Evolutionary conservation across 2,329 filamentous ascomycete species (phyloP).

Genomic region (Hymenotorrendiella dingleyae): DNA sequence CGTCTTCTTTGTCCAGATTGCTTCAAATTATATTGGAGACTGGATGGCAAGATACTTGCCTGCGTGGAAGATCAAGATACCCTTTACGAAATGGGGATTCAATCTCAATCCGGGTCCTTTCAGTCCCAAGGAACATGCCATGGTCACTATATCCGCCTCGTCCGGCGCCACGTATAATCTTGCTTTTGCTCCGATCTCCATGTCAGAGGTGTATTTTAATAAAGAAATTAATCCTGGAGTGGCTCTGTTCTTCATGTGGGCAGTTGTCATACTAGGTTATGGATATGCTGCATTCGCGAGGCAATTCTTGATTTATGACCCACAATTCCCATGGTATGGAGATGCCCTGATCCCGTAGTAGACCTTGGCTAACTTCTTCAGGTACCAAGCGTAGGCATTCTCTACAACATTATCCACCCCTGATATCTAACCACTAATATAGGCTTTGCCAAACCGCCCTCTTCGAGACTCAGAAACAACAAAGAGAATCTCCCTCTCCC

Average conservation of each 20-base stretch:
- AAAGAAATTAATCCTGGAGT: conserved; percentile 46
- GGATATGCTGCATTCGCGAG: conserved; percentile 52
- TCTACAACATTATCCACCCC: neutral
- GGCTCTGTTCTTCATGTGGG: conserved; percentile 54
- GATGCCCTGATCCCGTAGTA: neutral
- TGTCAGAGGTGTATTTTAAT: conserved; percentile 53
- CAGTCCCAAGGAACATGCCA: conserved; percentile 27
- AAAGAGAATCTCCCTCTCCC: conserved; percentile 43
- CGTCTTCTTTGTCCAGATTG: conserved; percentile 54
- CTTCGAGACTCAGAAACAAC: conserved; percentile 51
- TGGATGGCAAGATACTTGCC: conserved; percentile 39
- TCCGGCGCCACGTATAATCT: conserved; percentile 47
- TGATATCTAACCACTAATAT: conserved; percentile 1
- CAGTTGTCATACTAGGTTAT: conserved; percentile 53
- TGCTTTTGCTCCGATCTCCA: conserved; percentile 45
- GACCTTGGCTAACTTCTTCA: conserved; percentile 20
- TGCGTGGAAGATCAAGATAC: conserved; percentile 38
- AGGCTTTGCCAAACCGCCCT: conserved; percentile 48
- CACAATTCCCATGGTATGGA: conserved; percentile 45
- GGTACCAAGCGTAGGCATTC: conserved; percentile 3
- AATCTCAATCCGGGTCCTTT: conserved; percentile 28
- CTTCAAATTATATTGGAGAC: conserved; percentile 42
- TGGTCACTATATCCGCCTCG: conserved; percentile 41
- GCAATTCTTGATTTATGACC: conserved; percentile 52
- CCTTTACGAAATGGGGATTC: conserved; percentile 37